These are phyloP conservation scores for Rhododendron ferrugineum DNA, from an alignment of 148 eudicot genomes.

Conservation along the genomic window DNA sequence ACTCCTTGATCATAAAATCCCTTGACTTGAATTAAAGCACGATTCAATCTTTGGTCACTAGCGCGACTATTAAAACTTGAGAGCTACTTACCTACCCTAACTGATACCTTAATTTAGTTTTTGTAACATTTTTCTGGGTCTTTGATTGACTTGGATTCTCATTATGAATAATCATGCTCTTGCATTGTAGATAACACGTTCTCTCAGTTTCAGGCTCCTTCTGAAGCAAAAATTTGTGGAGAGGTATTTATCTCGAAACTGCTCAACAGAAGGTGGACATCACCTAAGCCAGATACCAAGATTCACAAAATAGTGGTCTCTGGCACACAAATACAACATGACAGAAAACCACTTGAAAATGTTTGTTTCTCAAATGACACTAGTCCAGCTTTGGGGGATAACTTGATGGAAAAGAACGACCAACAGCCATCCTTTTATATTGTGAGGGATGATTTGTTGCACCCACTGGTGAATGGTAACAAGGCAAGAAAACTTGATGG, in stretches of 20 bases:
- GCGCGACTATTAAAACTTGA: neutral
- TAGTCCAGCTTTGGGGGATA: slow-evolving; percentile 56
- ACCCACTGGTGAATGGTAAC: slow-evolving; percentile 89
- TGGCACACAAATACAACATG: slow-evolving; percentile 12
- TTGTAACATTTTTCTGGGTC: neutral
- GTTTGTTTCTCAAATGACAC: slow-evolving; percentile 44
- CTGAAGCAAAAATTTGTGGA: slow-evolving; percentile 20
- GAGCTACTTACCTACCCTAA: neutral
- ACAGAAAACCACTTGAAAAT: slow-evolving; percentile 25
- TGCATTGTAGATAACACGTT: neutral
- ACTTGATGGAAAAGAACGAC: slow-evolving; percentile 20
- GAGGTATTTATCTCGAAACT: slow-evolving; percentile 43
- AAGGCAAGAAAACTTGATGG: slow-evolving; percentile 93
- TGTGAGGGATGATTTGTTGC: slow-evolving; percentile 89
- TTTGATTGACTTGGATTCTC: slow-evolving; percentile 3
- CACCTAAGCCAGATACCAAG: slow-evolving; percentile 65
- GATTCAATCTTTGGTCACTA: neutral
- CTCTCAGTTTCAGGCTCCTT: slow-evolving; percentile 25
- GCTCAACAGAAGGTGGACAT: slow-evolving; percentile 72
- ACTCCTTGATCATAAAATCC: neutral
- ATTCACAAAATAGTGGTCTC: slow-evolving; percentile 57
- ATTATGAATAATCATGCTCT: neutral
- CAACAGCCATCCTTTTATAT: slow-evolving; percentile 56
- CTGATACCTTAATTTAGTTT: neutral
- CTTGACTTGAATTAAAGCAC: neutral